Evolutionary conservation across 768 basidiomycete genomes (phyloP).

Genomic region (Collybiopsis confluens): DNA sequence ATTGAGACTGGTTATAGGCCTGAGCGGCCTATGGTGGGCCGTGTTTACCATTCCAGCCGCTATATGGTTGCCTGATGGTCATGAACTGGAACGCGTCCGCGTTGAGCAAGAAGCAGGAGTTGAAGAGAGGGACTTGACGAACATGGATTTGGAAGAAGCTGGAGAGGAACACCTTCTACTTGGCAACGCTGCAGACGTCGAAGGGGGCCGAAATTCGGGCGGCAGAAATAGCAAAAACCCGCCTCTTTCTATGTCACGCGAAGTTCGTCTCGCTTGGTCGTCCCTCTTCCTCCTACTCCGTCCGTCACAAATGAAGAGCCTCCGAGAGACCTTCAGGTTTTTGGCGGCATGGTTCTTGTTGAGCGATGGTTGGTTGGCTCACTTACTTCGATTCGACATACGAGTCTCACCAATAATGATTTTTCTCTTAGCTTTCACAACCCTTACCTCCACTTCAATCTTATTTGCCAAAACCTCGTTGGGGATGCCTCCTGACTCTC

Average conservation of each 20-base stretch:
- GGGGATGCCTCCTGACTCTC: conserved; percentile 70
- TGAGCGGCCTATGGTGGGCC: conserved; percentile 89
- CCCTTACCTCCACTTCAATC: conserved; percentile 87
- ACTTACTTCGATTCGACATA: neutral
- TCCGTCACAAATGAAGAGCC: conserved; percentile 64
- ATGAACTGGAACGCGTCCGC: neutral
- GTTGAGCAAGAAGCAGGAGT: conserved; percentile 10
- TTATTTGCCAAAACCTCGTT: conserved; percentile 90
- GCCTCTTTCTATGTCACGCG: neutral
- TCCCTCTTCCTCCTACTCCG: conserved; percentile 51
- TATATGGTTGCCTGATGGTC: conserved; percentile 58
- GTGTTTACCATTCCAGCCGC: conserved; percentile 76
- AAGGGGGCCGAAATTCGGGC: conserved; percentile 26
- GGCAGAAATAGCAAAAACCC: neutral
- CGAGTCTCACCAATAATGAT: neutral
- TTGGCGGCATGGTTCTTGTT: conserved; percentile 93
- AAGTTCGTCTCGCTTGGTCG: no score
- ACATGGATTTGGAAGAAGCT: conserved; percentile 11
- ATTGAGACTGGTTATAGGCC: conserved; percentile 76
- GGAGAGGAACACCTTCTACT: conserved; percentile 37
- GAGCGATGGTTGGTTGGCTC: conserved; percentile 64
- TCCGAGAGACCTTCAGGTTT: conserved; percentile 84
- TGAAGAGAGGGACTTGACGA: conserved; percentile 12
- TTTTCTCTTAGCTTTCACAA: conserved; percentile 67
- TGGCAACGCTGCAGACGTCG: conserved; percentile 68